A percentile compares a stretch with the other conserved stretches of the same genome.
These are phyloP conservation scores for Aspergillus ellipticus DNA, from an alignment of 495 filamentous ascomycete genomes.

Conservation along the genomic window DNA sequence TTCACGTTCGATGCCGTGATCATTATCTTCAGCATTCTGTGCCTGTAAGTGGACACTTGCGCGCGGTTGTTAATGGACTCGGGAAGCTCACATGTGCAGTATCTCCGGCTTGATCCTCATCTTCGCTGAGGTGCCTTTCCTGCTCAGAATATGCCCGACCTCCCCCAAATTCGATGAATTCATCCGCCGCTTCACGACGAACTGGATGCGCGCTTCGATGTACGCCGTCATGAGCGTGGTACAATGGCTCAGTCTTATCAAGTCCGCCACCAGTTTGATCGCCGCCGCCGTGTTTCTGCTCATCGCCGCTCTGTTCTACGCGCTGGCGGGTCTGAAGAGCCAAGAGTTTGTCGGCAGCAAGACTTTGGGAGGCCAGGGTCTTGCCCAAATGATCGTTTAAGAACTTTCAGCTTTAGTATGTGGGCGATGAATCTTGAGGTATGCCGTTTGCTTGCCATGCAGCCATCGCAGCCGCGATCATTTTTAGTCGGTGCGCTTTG, in stretches of 20 bases:
- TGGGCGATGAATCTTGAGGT: background rate
- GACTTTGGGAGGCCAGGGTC: slow-evolving; percentile 89
- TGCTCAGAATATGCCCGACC: slow-evolving; percentile 96
- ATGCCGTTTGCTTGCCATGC: background rate
- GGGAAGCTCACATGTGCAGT: slow-evolving; percentile 41
- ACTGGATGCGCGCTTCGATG: slow-evolving; percentile 94
- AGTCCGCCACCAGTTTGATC: slow-evolving; percentile 64
- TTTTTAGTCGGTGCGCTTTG: background rate
- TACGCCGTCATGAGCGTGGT: slow-evolving; percentile 76
- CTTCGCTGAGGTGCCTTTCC: slow-evolving; percentile 95
- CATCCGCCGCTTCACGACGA: slow-evolving; percentile 88
- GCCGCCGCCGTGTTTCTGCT: slow-evolving; percentile 80
- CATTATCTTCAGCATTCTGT: slow-evolving; percentile 79
- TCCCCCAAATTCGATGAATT: slow-evolving; percentile 83
- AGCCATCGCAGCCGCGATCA: background rate
- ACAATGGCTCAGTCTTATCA: slow-evolving; percentile 73
- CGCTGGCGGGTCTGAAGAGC: slow-evolving; percentile 77
- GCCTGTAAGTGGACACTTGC: slow-evolving; percentile 61
- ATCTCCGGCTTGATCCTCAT: slow-evolving; percentile 79
- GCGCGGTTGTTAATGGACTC: background rate
- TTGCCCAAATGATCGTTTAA: slow-evolving; percentile 98
- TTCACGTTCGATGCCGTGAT: slow-evolving; percentile 61
- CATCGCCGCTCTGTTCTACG: slow-evolving; percentile 76
- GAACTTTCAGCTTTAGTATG: background rate
- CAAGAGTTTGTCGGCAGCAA: slow-evolving; percentile 96